Conservation (phyloP, 2,329 filamentous ascomycete species). For the Nigrospora sphaerica region DNA sequence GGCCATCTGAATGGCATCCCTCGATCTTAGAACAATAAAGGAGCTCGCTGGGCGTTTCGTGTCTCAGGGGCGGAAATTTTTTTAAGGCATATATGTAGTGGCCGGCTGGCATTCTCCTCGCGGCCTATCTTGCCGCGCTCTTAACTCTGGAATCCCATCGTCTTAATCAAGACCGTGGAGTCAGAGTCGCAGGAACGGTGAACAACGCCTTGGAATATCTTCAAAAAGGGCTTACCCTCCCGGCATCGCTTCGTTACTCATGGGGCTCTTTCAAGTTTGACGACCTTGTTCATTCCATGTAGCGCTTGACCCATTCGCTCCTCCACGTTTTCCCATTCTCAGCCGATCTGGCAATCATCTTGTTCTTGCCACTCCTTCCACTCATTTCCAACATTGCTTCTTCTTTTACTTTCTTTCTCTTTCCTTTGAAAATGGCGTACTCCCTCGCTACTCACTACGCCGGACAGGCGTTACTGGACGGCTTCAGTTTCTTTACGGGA, state of each 20-base stretch:
- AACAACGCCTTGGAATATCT: too few relatives aligned
- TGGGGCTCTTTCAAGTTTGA: too few relatives aligned
- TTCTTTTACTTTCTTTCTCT: conserved; percentile 1
- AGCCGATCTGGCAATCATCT: conserved; percentile 4
- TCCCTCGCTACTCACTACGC: conserved; percentile 22
- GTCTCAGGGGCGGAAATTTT: not conserved
- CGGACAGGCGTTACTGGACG: conserved; percentile 22
- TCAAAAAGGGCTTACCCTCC: too few relatives aligned
- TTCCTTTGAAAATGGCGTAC: conserved; percentile 15
- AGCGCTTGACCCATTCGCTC: not conserved
- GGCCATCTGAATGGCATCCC: not conserved
- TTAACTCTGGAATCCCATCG: not conserved
- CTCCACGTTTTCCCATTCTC: not conserved
- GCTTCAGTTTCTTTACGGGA: conserved; percentile 43
- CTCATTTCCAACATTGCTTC: not conserved
- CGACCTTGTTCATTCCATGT: too few relatives aligned
- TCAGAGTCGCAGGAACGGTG: too few relatives aligned
- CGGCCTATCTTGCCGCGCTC: too few relatives aligned
- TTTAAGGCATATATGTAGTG: not conserved
- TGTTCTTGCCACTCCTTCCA: conserved; percentile 3
- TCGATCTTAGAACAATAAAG: not conserved
- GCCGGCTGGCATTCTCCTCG: not conserved
- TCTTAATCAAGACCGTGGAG: too few relatives aligned
- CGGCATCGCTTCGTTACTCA: too few relatives aligned
- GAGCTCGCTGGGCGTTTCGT: not conserved